phyloP scores from a whole-genome alignment of 148 eudicot species.

The Spergularia bocconei region DNA sequence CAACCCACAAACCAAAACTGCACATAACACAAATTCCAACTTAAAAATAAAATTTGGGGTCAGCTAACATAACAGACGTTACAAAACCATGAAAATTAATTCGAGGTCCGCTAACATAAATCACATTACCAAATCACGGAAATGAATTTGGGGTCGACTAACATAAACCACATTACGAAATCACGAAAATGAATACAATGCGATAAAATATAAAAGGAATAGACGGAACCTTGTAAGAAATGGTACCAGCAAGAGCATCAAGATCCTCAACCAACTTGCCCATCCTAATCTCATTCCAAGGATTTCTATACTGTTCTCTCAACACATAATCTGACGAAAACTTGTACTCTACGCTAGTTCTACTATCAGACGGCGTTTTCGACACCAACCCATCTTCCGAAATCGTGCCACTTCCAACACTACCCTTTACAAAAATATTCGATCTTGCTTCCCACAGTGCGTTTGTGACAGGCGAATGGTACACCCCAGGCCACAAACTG shows the following conservation, averaged over 20 bases:
- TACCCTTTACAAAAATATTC: constrained; percentile 42
- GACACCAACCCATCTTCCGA: constrained; percentile 35
- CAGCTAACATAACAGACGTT: background rate
- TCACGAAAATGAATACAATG: background rate
- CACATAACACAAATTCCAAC: background rate
- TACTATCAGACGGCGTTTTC: constrained; percentile 58
- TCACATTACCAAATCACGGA: background rate
- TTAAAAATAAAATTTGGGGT: background rate
- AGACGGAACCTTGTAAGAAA: constrained; percentile 64
- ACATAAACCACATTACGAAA: background rate
- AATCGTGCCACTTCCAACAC: constrained; percentile 1
- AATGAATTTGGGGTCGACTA: background rate
- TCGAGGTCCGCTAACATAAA: background rate
- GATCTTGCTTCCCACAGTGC: constrained; percentile 93
- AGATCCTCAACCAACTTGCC: constrained; percentile 94
- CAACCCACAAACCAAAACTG: background rate
- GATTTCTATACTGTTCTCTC: constrained; percentile 87
- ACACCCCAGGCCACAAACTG: constrained; percentile 88
- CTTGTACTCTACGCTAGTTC: constrained; percentile 65
- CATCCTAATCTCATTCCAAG: constrained; percentile 81
- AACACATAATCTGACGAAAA: constrained; percentile 64
- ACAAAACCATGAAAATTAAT: background rate
- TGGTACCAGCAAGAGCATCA: constrained; percentile 93
- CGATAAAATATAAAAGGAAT: background rate
- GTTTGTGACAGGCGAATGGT: constrained; percentile 87